These are phyloP conservation scores for Colletotrichum camelliae DNA, from an alignment of 2,329 filamentous ascomycete species.

Conservation along the genomic window DNA sequence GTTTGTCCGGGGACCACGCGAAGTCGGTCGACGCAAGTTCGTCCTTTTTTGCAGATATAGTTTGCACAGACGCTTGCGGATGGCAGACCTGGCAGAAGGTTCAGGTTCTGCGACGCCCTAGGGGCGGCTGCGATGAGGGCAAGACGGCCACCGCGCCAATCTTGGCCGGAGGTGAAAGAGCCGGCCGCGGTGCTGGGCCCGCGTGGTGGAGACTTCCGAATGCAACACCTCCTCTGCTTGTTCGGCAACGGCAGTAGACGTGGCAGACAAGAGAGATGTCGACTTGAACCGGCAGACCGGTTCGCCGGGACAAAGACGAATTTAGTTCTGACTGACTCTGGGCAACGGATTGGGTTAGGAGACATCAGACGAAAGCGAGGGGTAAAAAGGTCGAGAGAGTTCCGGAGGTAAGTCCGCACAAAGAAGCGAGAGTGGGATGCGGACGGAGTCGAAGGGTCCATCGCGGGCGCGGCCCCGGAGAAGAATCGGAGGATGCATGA, in stretches of 20 bases:
- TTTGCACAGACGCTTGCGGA: neutral
- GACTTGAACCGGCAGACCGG: neutral
- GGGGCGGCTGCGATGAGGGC: neutral
- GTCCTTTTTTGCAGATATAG: neutral
- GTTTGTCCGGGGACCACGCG: neutral
- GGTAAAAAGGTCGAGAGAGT: neutral
- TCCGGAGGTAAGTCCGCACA: neutral
- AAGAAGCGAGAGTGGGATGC: neutral
- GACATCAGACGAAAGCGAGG: neutral
- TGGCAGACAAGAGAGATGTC: neutral
- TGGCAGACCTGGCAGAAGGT: neutral
- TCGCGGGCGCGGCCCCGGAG: conserved; percentile 8
- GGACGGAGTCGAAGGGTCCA: neutral
- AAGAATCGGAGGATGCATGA: conserved; percentile 10
- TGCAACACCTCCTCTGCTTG: neutral
- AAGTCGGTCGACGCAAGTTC: neutral
- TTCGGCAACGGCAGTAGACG: neutral
- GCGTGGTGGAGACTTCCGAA: neutral
- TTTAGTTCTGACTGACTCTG: neutral
- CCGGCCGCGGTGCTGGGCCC: neutral
- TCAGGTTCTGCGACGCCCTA: neutral
- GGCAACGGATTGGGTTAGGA: neutral
- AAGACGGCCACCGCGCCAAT: neutral
- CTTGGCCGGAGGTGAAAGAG: neutral
- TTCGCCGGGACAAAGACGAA: neutral